These are phyloP conservation scores for Paradendryphiella salina DNA, from an alignment of 2,329 filamentous ascomycete genomes.

Conservation along the genomic window DNA sequence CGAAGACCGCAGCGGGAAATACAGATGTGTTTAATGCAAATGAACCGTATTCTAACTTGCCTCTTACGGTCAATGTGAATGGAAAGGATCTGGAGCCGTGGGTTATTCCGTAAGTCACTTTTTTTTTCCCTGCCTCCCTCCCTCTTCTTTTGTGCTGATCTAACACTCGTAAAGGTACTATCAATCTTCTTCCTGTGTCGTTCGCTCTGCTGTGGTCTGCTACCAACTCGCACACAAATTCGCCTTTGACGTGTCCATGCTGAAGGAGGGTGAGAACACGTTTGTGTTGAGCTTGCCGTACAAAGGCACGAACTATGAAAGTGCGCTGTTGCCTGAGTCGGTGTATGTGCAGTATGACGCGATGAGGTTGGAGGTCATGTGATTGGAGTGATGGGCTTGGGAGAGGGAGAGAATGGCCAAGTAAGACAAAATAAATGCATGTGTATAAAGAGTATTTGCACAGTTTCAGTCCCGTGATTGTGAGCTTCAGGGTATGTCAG, in stretches of 20 bases:
- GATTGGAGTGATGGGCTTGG: no score
- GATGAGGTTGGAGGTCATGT: constrained; percentile 59
- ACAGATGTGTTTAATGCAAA: constrained; percentile 61
- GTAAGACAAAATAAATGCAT: no score
- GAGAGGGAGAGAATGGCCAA: no score
- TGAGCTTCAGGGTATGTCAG: no score
- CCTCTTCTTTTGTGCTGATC: neutral
- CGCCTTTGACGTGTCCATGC: constrained; percentile 54
- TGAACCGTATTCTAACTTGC: constrained; percentile 58
- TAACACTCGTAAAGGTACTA: constrained; percentile 49
- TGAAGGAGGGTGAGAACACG: constrained; percentile 59
- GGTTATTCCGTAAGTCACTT: constrained; percentile 56
- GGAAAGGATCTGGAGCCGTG: constrained; percentile 54
- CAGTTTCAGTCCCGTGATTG: no score
- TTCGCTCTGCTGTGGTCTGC: constrained; percentile 63
- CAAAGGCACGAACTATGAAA: constrained; percentile 59
- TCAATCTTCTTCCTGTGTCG: constrained; percentile 63
- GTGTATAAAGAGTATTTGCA: no score
- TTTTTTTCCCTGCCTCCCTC: no score
- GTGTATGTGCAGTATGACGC: constrained; percentile 70
- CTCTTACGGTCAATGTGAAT: constrained; percentile 57
- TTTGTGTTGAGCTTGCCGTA: constrained; percentile 62
- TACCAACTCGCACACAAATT: constrained; percentile 66
- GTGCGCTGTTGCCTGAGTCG: constrained; percentile 53
- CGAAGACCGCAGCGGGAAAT: constrained; percentile 65